Percentiles rank a stretch among this genome's conserved stretches.
Conservation (phyloP, 805 yeast genomes). For the Wickerhamiella dianesei region DNA sequence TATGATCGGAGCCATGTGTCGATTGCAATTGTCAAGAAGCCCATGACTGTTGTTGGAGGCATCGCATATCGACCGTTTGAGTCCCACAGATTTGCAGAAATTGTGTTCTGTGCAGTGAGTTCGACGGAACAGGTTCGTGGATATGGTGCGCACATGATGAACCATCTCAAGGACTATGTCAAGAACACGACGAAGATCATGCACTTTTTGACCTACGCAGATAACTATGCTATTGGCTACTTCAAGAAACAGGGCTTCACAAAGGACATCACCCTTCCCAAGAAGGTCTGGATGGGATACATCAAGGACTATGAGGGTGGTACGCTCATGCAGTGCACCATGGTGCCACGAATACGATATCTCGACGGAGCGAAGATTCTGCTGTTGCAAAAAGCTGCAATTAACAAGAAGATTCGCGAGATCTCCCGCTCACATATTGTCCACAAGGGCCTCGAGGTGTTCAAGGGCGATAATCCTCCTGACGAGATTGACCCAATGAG, state of each 20-base stretch:
- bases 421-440: constrained; percentile 59
- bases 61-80: constrained; percentile 93
- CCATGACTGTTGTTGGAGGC: constrained; percentile 94
- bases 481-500: constrained; percentile 52
- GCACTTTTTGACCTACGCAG: constrained; percentile 90
- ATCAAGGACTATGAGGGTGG: constrained; percentile 99
- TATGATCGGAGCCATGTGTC: constrained; percentile 90
- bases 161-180: constrained; percentile 92
- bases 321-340: constrained; percentile 91
- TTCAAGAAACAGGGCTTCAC: constrained; percentile 98
- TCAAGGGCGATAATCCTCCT: constrained; percentile 32
- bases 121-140: constrained; percentile 97
- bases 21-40: constrained; percentile 89
- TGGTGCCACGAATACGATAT: constrained; percentile 80
- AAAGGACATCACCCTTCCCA: constrained; percentile 79
- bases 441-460: constrained; percentile 65
- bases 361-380: constrained; percentile 78
- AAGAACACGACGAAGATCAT: constrained; percentile 72
- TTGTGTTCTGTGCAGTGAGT: constrained; percentile 95
- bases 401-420: constrained; percentile 66
- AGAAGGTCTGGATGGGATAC: constrained; percentile 91
- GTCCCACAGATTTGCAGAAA: constrained; percentile 84
- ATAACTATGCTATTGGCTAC: constrained; percentile 96
- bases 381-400: constrained; percentile 81
- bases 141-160: constrained; percentile 97